These are phyloP conservation scores for Ambrosia hybrid DNA, from an alignment of 140 eudicot genomes.

Conservation along the genomic window DNA sequence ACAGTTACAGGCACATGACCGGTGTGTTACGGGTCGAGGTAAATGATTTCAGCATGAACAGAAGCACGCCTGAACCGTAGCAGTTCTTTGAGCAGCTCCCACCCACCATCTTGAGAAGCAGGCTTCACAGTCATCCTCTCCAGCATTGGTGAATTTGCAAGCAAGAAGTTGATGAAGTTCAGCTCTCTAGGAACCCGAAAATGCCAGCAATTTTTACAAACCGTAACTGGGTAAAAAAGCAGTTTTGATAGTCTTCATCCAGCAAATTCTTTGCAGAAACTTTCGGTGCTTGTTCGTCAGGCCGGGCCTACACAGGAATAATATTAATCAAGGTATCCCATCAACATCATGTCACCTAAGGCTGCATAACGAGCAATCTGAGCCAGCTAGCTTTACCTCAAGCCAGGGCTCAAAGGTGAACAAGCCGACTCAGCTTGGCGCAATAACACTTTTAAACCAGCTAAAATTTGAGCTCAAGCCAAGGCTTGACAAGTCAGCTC, in stretches of 20 bases:
- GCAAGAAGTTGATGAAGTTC: constrained; percentile 68
- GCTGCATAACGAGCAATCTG: too few relatives aligned
- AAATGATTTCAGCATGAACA: constrained; percentile 64
- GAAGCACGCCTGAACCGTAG: constrained; percentile 81
- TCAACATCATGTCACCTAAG: background rate
- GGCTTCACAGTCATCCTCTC: constrained; percentile 89
- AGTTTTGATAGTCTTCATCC: constrained; percentile 48
- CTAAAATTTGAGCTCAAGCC: background rate
- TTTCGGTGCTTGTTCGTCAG: constrained; percentile 56
- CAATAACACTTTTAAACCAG: background rate
- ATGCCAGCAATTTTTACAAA: constrained; percentile 67
- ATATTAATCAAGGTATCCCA: background rate
- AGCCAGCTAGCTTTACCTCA: background rate
- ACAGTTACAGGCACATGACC: background rate
- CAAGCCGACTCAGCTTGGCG: background rate
- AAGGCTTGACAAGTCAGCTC: background rate
- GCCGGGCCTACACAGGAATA: constrained; percentile 57
- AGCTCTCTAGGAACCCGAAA: constrained; percentile 57
- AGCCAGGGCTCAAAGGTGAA: background rate
- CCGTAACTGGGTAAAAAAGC: constrained; percentile 54
- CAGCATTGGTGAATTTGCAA: constrained; percentile 66
- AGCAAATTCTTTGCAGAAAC: constrained; percentile 21
- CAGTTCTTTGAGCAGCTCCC: constrained; percentile 73
- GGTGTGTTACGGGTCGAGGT: constrained; percentile 49
- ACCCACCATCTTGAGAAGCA: constrained; percentile 55